Evolutionary conservation across 768 basidiomycete species (phyloP).

Genomic region (Tephrocybe sp.): DNA sequence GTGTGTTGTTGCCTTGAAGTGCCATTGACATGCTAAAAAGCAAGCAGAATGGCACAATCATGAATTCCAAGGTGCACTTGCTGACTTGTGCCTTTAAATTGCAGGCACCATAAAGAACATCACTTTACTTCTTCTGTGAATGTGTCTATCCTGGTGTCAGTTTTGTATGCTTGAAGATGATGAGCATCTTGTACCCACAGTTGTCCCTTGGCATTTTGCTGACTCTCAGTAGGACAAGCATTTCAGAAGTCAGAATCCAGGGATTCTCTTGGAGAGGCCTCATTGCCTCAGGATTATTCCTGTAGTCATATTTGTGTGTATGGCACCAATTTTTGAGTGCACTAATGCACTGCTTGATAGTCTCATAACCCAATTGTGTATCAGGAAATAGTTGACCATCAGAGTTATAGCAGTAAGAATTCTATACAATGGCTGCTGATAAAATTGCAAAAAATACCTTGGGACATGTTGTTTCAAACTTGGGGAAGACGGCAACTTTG

Average conservation of each 20-base stretch:
- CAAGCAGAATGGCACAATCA: slow-evolving; percentile 31
- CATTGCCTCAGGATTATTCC: neutral
- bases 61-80: slow-evolving; percentile 17
- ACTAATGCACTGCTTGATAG: slow-evolving; percentile 27
- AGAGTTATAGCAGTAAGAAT: neutral
- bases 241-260: neutral
- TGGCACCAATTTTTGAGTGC: slow-evolving; percentile 25
- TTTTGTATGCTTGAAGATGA: neutral
- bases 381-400: slow-evolving; percentile 19
- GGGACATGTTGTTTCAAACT: slow-evolving; percentile 24
- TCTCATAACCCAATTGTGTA: slow-evolving; percentile 24
- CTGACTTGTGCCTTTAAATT: slow-evolving; percentile 3
- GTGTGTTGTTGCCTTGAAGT: slow-evolving; percentile 27
- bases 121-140: slow-evolving; percentile 23
- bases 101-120: slow-evolving; percentile 22
- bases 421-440: slow-evolving; percentile 2
- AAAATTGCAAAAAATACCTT: slow-evolving; percentile 29
- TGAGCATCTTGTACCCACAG: slow-evolving; percentile 3
- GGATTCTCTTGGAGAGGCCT: neutral
- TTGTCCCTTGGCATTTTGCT: slow-evolving; percentile 10
- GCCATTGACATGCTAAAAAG: slow-evolving; percentile 24
- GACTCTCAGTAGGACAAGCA: neutral
- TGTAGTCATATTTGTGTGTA: slow-evolving; percentile 14
- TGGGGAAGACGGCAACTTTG: slow-evolving; percentile 30
- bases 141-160: slow-evolving; percentile 21